Percentiles rank a stretch among this genome's conserved stretches.
These are phyloP conservation scores for Polytrichum formosum DNA, from an alignment of 225 moss, liverwort and hornwort genomes.

Conservation along the genomic window DNA sequence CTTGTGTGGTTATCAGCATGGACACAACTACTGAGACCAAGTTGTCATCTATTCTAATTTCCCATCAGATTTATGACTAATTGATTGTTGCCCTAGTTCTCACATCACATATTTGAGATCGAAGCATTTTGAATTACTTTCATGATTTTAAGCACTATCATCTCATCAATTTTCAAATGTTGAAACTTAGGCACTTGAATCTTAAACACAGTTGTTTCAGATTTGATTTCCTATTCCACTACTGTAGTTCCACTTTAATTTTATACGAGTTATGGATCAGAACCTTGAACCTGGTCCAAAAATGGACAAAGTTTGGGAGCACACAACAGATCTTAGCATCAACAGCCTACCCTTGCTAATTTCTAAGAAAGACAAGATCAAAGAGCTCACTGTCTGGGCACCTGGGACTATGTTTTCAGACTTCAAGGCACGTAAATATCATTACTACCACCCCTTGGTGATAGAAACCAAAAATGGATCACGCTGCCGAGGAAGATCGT, in stretches of 20 bases:
- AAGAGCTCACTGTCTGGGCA: constrained; percentile 7
- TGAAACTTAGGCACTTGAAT: neutral
- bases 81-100: too few species aligned
- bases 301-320: constrained; percentile 10
- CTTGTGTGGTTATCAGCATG: too few species aligned
- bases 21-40: too few species aligned
- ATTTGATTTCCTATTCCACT: neutral
- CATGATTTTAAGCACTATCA: too few species aligned
- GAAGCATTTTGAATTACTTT: too few species aligned
- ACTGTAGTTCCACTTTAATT: too few species aligned
- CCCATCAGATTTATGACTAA: too few species aligned
- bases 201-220: neutral
- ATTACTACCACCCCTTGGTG: constrained; percentile 5
- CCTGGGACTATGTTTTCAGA: constrained; percentile 8
- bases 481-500: neutral
- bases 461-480: constrained; percentile 6
- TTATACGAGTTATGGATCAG: constrained; percentile 1
- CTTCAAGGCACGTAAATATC: neutral
- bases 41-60: too few species aligned
- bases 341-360: neutral
- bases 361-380: constrained; percentile 1
- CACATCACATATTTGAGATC: too few species aligned
- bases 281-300: neutral
- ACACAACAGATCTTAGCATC: constrained; percentile 5
- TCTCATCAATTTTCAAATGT: too few species aligned